Evolutionary conservation across 768 basidiomycete genomes (phyloP).

Genomic region (Suillus bovinus): DNA sequence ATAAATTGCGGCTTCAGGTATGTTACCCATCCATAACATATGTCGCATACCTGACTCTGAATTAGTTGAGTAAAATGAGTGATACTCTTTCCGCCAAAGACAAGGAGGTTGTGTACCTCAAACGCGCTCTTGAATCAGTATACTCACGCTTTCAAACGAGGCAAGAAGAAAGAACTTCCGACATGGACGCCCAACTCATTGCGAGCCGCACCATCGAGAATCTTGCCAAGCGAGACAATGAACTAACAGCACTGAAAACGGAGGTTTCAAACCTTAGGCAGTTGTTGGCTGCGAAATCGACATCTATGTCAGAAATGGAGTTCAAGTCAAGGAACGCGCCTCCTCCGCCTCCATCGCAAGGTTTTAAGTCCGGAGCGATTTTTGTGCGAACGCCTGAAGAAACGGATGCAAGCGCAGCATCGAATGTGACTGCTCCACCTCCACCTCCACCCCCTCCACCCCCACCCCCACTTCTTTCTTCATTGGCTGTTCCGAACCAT

Average conservation of each 20-base stretch:
- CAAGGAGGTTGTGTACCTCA: slow-evolving; percentile 75
- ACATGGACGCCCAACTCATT: slow-evolving; percentile 67
- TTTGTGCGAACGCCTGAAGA: background rate
- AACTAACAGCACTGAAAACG: slow-evolving; percentile 51
- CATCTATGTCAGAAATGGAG: slow-evolving; percentile 60
- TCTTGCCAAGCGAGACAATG: slow-evolving; percentile 65
- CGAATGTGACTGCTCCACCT: slow-evolving; percentile 11
- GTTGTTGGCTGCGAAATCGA: slow-evolving; percentile 50
- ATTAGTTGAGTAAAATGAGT: slow-evolving; percentile 58
- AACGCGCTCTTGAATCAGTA: slow-evolving; percentile 85
- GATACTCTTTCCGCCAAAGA: slow-evolving; percentile 49
- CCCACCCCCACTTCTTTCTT: slow-evolving; percentile 23
- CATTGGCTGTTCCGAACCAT: background rate
- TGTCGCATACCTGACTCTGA: background rate
- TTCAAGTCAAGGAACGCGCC: slow-evolving; percentile 69
- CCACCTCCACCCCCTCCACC: slow-evolving; percentile 24
- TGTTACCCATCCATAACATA: slow-evolving; percentile 14
- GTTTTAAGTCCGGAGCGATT: slow-evolving; percentile 7
- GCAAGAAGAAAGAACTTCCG: slow-evolving; percentile 45
- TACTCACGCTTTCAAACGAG: slow-evolving; percentile 73
- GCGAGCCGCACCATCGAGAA: slow-evolving; percentile 71
- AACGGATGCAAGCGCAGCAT: background rate
- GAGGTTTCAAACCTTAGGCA: slow-evolving; percentile 53
- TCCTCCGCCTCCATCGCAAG: slow-evolving; percentile 55
- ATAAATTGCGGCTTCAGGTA: slow-evolving; percentile 70